phyloP scores from a whole-genome alignment of 306 rosid genomes.

The Prunus salicina region DNA sequence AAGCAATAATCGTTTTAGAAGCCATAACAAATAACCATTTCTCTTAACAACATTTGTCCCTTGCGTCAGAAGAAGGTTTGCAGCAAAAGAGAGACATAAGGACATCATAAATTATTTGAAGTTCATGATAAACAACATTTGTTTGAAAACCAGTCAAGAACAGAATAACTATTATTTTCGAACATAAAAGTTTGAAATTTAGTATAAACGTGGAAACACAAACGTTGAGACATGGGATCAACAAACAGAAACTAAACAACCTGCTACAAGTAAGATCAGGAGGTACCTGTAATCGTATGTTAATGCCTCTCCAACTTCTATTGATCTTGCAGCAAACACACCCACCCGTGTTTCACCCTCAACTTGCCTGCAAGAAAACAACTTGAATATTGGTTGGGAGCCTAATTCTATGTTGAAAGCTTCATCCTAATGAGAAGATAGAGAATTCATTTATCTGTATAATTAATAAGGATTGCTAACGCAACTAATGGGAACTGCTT shows the following conservation, averaged over 20 bases:
- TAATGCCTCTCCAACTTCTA: slow-evolving; percentile 75
- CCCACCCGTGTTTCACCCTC: slow-evolving; percentile 92
- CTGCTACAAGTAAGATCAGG: slow-evolving; percentile 6
- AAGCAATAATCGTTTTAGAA: background rate
- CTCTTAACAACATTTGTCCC: background rate
- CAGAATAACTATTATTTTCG: background rate
- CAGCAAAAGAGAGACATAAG: background rate
- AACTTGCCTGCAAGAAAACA: slow-evolving; percentile 65
- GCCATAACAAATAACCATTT: background rate
- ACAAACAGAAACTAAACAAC: background rate
- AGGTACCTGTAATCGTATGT: slow-evolving; percentile 88
- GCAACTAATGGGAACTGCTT: background rate
- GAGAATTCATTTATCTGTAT: background rate
- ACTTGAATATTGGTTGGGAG: background rate
- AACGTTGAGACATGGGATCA: background rate
- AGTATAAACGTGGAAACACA: background rate
- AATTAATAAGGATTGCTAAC: no score
- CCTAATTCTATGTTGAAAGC: background rate
- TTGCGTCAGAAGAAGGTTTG: background rate
- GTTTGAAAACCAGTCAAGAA: background rate
- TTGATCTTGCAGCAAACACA: slow-evolving; percentile 73
- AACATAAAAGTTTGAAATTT: background rate
- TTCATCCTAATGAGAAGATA: background rate
- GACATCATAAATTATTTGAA: background rate
- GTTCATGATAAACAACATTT: background rate